These are phyloP conservation scores for Suillus weaverae DNA, from an alignment of 768 basidiomycete species.

Conservation along the genomic window DNA sequence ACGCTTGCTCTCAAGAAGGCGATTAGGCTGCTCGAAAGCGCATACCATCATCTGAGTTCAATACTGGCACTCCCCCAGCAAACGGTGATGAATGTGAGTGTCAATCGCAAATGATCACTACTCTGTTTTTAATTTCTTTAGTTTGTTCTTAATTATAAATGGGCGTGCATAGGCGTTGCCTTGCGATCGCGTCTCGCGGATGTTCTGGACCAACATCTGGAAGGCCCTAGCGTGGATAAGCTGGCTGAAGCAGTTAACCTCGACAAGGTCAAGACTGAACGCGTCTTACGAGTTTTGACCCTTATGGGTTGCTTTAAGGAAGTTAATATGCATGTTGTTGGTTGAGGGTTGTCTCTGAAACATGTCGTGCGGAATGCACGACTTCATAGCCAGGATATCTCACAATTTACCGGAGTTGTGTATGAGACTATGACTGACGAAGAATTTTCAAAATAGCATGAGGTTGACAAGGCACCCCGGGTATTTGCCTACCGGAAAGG, in stretches of 20 bases:
- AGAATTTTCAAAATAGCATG: conserved; percentile 24
- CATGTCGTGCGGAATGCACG: not conserved
- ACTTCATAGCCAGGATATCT: conserved; percentile 13
- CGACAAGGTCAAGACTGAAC: conserved; percentile 30
- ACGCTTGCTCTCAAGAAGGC: not conserved
- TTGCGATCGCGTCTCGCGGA: conserved; percentile 29
- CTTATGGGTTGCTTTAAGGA: conserved; percentile 32
- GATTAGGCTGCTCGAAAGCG: conserved; percentile 25
- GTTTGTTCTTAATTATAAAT: conserved; percentile 25
- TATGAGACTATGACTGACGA: conserved; percentile 27
- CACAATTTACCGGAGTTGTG: conserved; percentile 17
- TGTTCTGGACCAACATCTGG: conserved; percentile 21
- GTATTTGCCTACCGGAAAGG: conserved; percentile 20
- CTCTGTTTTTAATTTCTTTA: not conserved
- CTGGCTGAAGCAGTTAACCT: conserved; percentile 25
- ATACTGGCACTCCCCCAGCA: conserved; percentile 30
- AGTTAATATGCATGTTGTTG: conserved; percentile 14
- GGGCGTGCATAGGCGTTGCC: conserved; percentile 27
- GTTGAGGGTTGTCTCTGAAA: not conserved
- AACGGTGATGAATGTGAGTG: conserved; percentile 26
- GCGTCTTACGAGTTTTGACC: conserved; percentile 31
- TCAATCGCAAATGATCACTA: not conserved
- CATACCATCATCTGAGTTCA: conserved; percentile 28
- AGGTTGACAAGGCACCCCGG: conserved; percentile 23
- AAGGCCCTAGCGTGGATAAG: conserved; percentile 29